Evolutionary conservation across 2,329 filamentous ascomycete genomes (phyloP), one percentile per base, ranked within the genome.

Genomic region (Akanthomyces muscarius): DNA sequence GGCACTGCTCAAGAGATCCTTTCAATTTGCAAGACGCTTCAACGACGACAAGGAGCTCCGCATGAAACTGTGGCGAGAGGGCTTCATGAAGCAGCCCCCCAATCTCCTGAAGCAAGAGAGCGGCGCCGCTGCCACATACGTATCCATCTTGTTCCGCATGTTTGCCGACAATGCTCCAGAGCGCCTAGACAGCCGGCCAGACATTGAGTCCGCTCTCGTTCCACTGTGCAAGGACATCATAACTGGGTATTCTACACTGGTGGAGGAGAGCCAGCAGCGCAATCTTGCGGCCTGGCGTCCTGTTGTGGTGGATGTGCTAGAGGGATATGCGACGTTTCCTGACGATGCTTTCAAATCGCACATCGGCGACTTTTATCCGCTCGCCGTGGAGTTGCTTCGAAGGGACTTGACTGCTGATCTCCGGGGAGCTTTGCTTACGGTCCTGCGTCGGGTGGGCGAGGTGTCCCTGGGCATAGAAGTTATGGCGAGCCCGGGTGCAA

Each of bases 1-100:
- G 96, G 86, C 86, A 1, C 83, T 99, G 1, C 83, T 99, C 36
- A 99, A 99, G 78, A 95, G 96, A 73, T 95, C 90, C 33, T 99
- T 97, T 77, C 87, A 96, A 64, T 99, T 99, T 69, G 95, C 96
- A 51, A 93, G 96, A 71, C 90, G 89, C 69, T 99, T 99, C 82
- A 99, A 99, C 75, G 92, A 92, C 66, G 93, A 99, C 77, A 96
- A 97, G 76, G 95, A 98, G 68, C 81, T 99, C 44, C 88, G 95
- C 52, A 96, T 96, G 83, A 87, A 91, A 21, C 82, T 99, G 21
- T 99, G 96, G 92, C 85, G 92, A 57, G 95, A 99, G 74, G 95
- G 96, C 0, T 99, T 99, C 82, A 99, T 99, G 95, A 97, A 96
- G 78, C 95, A 99, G 73, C 94, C 95, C 18, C 95, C 95, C 3